Conservation (phyloP, 768 basidiomycete species). For the Tricholoma sp. region DNA sequence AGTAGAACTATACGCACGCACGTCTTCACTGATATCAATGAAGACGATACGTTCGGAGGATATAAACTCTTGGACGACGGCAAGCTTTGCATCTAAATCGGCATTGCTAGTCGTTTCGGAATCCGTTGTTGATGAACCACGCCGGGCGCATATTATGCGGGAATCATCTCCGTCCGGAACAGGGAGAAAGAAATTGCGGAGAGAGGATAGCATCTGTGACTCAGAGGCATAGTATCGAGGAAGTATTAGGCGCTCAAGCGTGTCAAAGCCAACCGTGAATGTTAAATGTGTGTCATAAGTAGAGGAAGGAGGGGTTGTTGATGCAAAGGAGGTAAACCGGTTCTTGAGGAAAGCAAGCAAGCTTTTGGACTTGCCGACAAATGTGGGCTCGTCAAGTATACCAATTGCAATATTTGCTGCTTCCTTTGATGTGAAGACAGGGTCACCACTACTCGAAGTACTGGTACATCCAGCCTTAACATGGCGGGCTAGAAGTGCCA, state of each 20-base stretch:
- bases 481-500: slow-evolving; percentile 59
- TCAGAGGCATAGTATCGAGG: slow-evolving; percentile 66
- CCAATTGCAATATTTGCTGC: slow-evolving; percentile 64
- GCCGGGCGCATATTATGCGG: slow-evolving; percentile 53
- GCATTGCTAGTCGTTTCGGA: background rate
- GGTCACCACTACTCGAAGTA: background rate
- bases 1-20: slow-evolving; percentile 66
- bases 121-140: slow-evolving; percentile 19
- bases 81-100: slow-evolving; percentile 13
- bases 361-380: slow-evolving; percentile 71
- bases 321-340: slow-evolving; percentile 22
- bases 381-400: slow-evolving; percentile 83
- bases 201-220: slow-evolving; percentile 47
- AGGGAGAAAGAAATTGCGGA: slow-evolving; percentile 56
- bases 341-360: slow-evolving; percentile 48
- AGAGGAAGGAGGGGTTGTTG: slow-evolving; percentile 4
- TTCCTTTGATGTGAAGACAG: slow-evolving; percentile 6
- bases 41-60: slow-evolving; percentile 47
- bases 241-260: slow-evolving; percentile 73
- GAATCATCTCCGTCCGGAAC: slow-evolving; percentile 42
- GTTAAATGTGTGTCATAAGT: slow-evolving; percentile 39
- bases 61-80: slow-evolving; percentile 45
- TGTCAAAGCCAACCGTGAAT: slow-evolving; percentile 82
- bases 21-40: slow-evolving; percentile 53
- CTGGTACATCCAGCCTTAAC: slow-evolving; percentile 17